These are phyloP conservation scores for Peronospora farinosa DNA, from an alignment of 352 stramenopile species.

Conservation along the genomic window DNA sequence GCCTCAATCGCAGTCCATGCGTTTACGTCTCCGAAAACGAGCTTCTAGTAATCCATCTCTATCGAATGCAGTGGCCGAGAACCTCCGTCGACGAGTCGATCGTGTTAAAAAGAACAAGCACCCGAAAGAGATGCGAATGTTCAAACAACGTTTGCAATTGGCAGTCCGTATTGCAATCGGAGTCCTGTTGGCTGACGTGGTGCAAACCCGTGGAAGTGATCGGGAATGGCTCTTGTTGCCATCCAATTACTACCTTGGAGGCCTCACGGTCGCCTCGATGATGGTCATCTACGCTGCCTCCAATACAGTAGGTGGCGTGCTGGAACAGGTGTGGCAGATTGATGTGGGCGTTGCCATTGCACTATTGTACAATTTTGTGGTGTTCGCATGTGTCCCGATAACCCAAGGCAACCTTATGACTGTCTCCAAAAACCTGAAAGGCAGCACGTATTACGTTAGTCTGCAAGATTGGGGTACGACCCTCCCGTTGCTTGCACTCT, in stretches of 20 bases:
- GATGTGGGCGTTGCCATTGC: slow-evolving; percentile 57
- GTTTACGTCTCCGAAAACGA: slow-evolving; percentile 31
- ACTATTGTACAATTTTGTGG: slow-evolving; percentile 64
- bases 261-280: slow-evolving; percentile 40
- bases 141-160: slow-evolving; percentile 39
- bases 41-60: slow-evolving; percentile 13
- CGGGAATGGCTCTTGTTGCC: slow-evolving; percentile 56
- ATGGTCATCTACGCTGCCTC: slow-evolving; percentile 67
- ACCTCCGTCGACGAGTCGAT: slow-evolving; percentile 20
- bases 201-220: slow-evolving; percentile 41
- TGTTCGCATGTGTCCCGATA: slow-evolving; percentile 53
- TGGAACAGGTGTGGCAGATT: slow-evolving; percentile 70
- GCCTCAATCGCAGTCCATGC: slow-evolving; percentile 35
- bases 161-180: slow-evolving; percentile 50
- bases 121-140: slow-evolving; percentile 30
- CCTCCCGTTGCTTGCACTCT: slow-evolving; percentile 52
- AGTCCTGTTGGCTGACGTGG: slow-evolving; percentile 48
- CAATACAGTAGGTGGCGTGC: slow-evolving; percentile 49
- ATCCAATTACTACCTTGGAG: slow-evolving; percentile 58
- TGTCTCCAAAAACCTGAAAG: slow-evolving; percentile 45
- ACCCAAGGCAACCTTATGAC: slow-evolving; percentile 40
- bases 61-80: slow-evolving; percentile 15
- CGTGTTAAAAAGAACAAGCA: slow-evolving; percentile 46
- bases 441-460: slow-evolving; percentile 58
- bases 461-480: slow-evolving; percentile 49